Percentiles rank a stretch among this genome's conserved stretches.
Conservation (phyloP, 139 green algal genomes). For the Pedinophyceae sp. region DNA sequence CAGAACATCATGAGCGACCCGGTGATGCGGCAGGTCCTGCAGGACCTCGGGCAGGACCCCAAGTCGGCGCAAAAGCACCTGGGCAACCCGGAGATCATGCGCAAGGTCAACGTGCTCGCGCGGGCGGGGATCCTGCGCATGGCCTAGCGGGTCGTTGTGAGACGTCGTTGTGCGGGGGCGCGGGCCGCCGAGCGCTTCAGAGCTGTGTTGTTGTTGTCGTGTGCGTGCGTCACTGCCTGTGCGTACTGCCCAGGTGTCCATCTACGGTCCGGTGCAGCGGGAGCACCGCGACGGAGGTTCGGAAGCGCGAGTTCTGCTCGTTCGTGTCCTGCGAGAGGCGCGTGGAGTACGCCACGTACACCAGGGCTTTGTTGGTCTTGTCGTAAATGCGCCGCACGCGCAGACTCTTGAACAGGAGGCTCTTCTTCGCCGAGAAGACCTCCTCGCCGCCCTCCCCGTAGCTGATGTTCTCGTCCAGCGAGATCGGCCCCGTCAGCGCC, state of each 20-base stretch:
- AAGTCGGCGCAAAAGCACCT: constrained; percentile 65
- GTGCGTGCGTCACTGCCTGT: no score
- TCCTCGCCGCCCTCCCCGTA: not conserved
- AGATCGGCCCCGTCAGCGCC: not conserved
- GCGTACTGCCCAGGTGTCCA: no score
- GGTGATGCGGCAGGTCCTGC: constrained; percentile 72
- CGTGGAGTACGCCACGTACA: not conserved
- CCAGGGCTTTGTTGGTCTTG: not conserved
- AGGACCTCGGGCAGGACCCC: constrained; percentile 83
- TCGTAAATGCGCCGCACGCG: not conserved
- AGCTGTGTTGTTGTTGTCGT: no score
- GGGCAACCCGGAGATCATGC: constrained; percentile 63
- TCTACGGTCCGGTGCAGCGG: no score
- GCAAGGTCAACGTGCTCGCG: constrained; percentile 92
- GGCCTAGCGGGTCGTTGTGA: no score
- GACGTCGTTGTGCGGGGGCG: no score
- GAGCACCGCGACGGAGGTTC: not conserved
- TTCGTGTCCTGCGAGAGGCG: not conserved
- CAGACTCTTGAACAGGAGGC: not conserved
- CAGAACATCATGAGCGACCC: constrained; percentile 88
- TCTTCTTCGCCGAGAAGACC: not conserved
- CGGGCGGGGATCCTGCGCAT: constrained; percentile 78
- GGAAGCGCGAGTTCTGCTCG: not conserved
- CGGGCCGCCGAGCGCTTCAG: no score
- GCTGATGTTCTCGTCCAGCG: not conserved